A percentile compares a stretch with the other conserved stretches of the same genome.
phyloP scores from a whole-genome alignment of 2,329 filamentous ascomycete species.

The Ophiocordyceps camponoti-leonardi region DNA sequence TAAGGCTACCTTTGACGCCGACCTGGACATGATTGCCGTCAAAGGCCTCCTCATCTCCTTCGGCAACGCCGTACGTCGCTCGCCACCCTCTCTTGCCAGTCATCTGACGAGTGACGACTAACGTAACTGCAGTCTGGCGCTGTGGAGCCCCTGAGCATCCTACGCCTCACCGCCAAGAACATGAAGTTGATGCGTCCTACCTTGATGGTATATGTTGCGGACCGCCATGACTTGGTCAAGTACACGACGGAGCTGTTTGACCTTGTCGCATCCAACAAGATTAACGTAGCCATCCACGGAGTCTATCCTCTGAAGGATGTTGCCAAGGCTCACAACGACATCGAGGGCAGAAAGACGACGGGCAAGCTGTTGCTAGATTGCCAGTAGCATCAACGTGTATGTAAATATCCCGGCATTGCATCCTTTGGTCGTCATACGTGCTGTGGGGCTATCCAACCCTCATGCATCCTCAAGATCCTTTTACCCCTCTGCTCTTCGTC shows the following conservation, averaged over 20 bases:
- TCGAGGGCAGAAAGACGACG: conserved; percentile 67
- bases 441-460: not conserved
- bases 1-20: conserved; percentile 66
- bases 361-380: conserved; percentile 68
- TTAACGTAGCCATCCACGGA: conserved; percentile 60
- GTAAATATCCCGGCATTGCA: no score
- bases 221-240: conserved; percentile 50
- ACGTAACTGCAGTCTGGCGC: conserved; percentile 39
- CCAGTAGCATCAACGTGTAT: conserved; percentile 15
- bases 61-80: conserved; percentile 53
- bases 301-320: conserved; percentile 61
- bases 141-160: conserved; percentile 46
- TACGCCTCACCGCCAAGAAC: conserved; percentile 54
- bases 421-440: not conserved
- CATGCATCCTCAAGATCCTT: not conserved
- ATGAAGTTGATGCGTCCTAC: conserved; percentile 59
- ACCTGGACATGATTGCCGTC: conserved; percentile 53
- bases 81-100: not conserved
- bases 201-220: conserved; percentile 52
- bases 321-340: conserved; percentile 54
- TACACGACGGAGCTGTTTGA: conserved; percentile 59
- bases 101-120: not conserved
- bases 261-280: conserved; percentile 48
- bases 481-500: not conserved
- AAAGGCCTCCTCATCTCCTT: conserved; percentile 69